Evolutionary conservation across 148 eudicot species (phyloP).

Genomic region (Arctostaphylos glauca): DNA sequence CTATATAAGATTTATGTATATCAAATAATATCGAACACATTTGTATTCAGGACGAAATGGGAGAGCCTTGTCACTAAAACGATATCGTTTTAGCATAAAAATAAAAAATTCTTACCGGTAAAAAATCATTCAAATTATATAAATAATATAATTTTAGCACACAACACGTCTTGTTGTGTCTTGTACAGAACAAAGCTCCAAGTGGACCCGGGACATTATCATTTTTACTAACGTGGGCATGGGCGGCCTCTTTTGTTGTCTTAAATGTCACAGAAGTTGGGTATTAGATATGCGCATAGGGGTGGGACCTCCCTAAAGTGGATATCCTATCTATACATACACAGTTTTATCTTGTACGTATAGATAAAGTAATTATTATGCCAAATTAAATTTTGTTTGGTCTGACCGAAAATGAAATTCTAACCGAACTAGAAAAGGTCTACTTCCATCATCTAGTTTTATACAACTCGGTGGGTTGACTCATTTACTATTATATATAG

Average conservation of each 20-base stretch:
- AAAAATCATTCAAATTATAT: too few species aligned
- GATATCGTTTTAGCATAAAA: too few species aligned
- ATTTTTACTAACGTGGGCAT: background rate
- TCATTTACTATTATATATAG: background rate
- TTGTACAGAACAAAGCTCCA: too few species aligned
- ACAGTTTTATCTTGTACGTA: background rate
- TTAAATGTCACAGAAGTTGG: background rate
- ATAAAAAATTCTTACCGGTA: too few species aligned
- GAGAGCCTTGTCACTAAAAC: too few species aligned
- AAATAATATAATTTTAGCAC: too few species aligned
- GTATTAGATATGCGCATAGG: background rate
- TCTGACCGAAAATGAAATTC: background rate
- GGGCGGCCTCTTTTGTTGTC: background rate
- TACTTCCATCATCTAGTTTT: background rate
- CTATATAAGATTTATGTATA: too few species aligned
- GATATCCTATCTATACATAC: background rate
- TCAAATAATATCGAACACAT: too few species aligned
- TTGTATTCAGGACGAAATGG: too few species aligned
- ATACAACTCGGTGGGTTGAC: background rate
- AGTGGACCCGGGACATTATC: too few species aligned
- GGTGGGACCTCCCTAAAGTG: constrained; percentile 6
- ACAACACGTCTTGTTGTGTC: too few species aligned
- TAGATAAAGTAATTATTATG: background rate
- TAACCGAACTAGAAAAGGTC: background rate
- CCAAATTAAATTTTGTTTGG: background rate